Percentiles rank a stretch among this genome's conserved stretches.
phyloP scores from a whole-genome alignment of 2,329 filamentous ascomycete species.

The Phaeosphaeriaceae sp. region DNA sequence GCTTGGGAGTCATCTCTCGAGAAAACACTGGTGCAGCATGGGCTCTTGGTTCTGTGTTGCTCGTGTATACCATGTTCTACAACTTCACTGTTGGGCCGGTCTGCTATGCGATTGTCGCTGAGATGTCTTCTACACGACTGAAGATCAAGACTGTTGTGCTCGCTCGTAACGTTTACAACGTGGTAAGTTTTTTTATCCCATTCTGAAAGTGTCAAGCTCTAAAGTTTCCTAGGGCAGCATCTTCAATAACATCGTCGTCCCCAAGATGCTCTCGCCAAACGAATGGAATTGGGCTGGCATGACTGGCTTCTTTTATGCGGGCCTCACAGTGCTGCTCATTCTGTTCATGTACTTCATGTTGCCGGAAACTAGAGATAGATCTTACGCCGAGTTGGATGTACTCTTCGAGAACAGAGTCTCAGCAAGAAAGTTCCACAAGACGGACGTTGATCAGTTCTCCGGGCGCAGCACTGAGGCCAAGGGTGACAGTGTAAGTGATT shows the following conservation, averaged over 20 bases:
- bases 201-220: not conserved
- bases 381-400: slow-evolving; percentile 49
- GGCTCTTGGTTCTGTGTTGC: slow-evolving; percentile 34
- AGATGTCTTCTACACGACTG: slow-evolving; percentile 79
- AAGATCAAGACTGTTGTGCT: slow-evolving; percentile 91
- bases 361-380: slow-evolving; percentile 47
- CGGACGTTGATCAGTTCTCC: slow-evolving; percentile 14
- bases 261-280: slow-evolving; percentile 7
- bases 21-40: slow-evolving; percentile 54
- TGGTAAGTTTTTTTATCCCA: slow-evolving; percentile 43
- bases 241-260: slow-evolving; percentile 34
- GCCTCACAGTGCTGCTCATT: slow-evolving; percentile 17
- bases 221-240: slow-evolving; percentile 14
- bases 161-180: slow-evolving; percentile 76
- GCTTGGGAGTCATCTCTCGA: slow-evolving; percentile 67
- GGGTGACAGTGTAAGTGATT: slow-evolving; percentile 4
- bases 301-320: slow-evolving; percentile 8
- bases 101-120: slow-evolving; percentile 84
- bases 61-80: slow-evolving; percentile 68
- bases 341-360: slow-evolving; percentile 44
- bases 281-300: slow-evolving; percentile 10
- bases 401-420: slow-evolving; percentile 42
- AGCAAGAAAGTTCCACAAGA: slow-evolving; percentile 16
- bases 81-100: slow-evolving; percentile 87
- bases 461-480: slow-evolving; percentile 9